Conservation (phyloP, 164 flowering plant genomes). For the Nelumbo lutea region DNA sequence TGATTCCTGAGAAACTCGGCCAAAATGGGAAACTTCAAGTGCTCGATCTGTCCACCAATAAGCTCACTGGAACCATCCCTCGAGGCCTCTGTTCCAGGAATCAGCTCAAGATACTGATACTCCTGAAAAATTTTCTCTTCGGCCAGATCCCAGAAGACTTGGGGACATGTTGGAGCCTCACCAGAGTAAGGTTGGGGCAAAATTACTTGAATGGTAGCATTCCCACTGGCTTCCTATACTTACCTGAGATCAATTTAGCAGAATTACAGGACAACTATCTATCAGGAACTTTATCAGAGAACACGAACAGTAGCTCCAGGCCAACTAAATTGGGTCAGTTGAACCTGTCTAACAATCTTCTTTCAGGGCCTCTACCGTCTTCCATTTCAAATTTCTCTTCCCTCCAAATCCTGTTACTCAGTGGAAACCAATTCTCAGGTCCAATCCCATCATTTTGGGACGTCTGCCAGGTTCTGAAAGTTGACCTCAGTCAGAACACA, state of each 20-base stretch:
- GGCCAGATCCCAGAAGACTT: constrained; percentile 79
- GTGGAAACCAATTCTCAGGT: constrained; percentile 68
- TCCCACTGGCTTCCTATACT: constrained; percentile 67
- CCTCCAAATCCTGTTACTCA: constrained; percentile 56
- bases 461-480: constrained; percentile 48
- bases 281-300: constrained; percentile 60
- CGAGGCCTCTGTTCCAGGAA: constrained; percentile 48
- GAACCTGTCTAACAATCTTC: constrained; percentile 69
- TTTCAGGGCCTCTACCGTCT: constrained; percentile 61
- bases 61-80: constrained; percentile 91
- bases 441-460: constrained; percentile 63
- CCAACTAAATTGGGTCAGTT: constrained; percentile 49
- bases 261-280: constrained; percentile 79
- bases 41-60: constrained; percentile 86
- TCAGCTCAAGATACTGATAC: constrained; percentile 58
- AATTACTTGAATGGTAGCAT: constrained; percentile 89
- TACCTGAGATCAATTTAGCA: constrained; percentile 60
- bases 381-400: constrained; percentile 64
- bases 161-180: constrained; percentile 64
- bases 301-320: constrained; percentile 25
- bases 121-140: constrained; percentile 69
- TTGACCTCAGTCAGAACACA: constrained; percentile 63
- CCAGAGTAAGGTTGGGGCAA: constrained; percentile 71
- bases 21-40: constrained; percentile 50
- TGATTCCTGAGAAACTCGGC: constrained; percentile 69